Base-by-base conservation (phyloP, 208 protist species). In the Trichomonas tenax region DNA sequence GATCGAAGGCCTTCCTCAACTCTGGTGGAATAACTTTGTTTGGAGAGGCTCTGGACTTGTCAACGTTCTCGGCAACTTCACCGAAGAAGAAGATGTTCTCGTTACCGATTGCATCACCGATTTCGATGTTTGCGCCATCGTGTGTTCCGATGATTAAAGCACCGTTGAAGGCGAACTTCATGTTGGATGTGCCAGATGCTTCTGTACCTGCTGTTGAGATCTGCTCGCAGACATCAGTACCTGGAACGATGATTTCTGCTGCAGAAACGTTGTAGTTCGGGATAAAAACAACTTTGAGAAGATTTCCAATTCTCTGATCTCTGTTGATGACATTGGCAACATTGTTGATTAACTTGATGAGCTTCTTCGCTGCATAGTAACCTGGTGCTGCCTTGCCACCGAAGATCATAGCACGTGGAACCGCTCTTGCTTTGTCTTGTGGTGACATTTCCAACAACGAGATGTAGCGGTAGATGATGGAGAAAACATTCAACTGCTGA, bases 71-170 rank as follows among this genome's bases (percentile, higher is more conserved):
- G 40, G 97, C 88, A 34, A 36, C 38, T 21, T 97, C 96, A 84
- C 98, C 98, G 95, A 98, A 98, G 48, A 98, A 97, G 96, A 98
- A 98, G n/a, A 98, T 97, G 96, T 98, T 98, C 15, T 98, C 97
- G 4, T 97, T 88, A 36, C 98, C 98, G 41, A 98, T 97, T 31
- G 97, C 96, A 72, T 98, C 98, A 46, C 46, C 14, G 58, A 98
- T 98, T 96, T 99, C 98, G 44, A 99, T 98, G 96, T 98, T 98
- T 90, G 98, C 98, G 48, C 98, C 98, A 96, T 99, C 98, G 11
- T 97, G 40, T n/a, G 98, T 99, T 93, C 98, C 98, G 40, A 98
- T 96, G 63, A 98, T 98, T 6, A 98, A 23, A 31, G 96, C 97
- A 82, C 98, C 98, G 96, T 99, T 99, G 95, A 98, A 96, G 36